Evolutionary conservation across 441 rosid genomes (phyloP), one percentile per base, ranked within the genome.

Genomic region (Brassica balearica): DNA sequence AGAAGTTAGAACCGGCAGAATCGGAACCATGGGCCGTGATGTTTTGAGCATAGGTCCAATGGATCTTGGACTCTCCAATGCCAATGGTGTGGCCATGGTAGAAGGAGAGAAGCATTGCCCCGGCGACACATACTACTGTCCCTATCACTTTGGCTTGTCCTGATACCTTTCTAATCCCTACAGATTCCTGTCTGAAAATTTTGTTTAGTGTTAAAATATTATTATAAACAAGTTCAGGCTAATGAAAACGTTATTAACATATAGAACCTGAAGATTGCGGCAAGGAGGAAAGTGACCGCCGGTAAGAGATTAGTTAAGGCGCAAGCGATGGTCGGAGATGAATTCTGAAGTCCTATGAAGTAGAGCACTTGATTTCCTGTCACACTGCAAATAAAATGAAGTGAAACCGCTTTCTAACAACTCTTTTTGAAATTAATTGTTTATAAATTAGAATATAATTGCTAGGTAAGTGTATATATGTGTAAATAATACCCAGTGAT

Each of bases 21-120:
- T 80, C 19, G 7, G 19, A 46, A 55, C 43, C 58, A 2, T 68
- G 78, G 23, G 32, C 68, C 6, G 78, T 73, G 69, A 83, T 80
- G 43, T 76, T 71, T 48, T 87, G 80, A 4, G 87, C 93, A 65
- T 90, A 90, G 5, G 77, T 79, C 95, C 97, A 90, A 29, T 91
- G 97, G 72, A 92, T 87, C 65, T 80, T 80, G 6, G 98, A 92
- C 77, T 86, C 80, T 2, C 92, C 91, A 6, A 94, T 83, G 14
- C 78, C 84, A 7, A 96, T 72, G 12, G 43, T 68, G 19, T 80
- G 84, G 15, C 98, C 99, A 78, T 91, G 97, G 86, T 94, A 96
- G 69, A 94, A 94, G 1, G 98, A 92, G 64, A 92, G 83, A 69
- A 96, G 53, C 98, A 96, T 96, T 4, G 98, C 97, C 66, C 99